These are phyloP conservation scores for Chytriomyces confervae DNA, from an alignment of 192 early-diverging fungal species.

Conservation along the genomic window DNA sequence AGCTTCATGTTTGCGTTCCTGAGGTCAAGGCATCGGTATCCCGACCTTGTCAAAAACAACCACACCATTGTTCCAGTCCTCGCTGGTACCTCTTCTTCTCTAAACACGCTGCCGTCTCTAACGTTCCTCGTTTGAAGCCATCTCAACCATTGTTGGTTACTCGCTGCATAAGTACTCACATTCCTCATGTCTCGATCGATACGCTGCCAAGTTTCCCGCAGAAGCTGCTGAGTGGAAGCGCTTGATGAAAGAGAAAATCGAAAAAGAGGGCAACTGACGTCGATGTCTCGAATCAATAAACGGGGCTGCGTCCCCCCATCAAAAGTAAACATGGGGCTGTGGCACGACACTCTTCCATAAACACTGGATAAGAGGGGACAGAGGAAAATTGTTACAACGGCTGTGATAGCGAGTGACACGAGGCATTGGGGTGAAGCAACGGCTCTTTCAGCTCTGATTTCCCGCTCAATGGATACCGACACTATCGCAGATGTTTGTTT, in stretches of 20 bases:
- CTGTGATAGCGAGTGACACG: too few species aligned
- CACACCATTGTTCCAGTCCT: constrained; percentile 11
- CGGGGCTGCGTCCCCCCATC: neutral
- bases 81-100: neutral
- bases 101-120: neutral
- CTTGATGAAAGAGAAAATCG: constrained; percentile 8
- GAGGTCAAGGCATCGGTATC: neutral
- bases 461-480: too few species aligned
- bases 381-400: too few species aligned
- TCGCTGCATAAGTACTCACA: constrained; percentile 23
- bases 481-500: too few species aligned
- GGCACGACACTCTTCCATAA: neutral
- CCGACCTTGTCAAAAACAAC: constrained; percentile 17
- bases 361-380: neutral
- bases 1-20: constrained; percentile 15
- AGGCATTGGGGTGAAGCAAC: too few species aligned
- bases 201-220: constrained; percentile 25
- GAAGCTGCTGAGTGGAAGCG: constrained; percentile 23
- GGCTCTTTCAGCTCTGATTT: too few species aligned
- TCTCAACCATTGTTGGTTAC: constrained; percentile 25
- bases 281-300: constrained; percentile 1
- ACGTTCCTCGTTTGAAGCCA: neutral
- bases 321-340: neutral
- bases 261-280: neutral
- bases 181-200: constrained; percentile 29